Base-by-base conservation (phyloP, 148 eudicot species). In the Fagopyrum esculentum region DNA sequence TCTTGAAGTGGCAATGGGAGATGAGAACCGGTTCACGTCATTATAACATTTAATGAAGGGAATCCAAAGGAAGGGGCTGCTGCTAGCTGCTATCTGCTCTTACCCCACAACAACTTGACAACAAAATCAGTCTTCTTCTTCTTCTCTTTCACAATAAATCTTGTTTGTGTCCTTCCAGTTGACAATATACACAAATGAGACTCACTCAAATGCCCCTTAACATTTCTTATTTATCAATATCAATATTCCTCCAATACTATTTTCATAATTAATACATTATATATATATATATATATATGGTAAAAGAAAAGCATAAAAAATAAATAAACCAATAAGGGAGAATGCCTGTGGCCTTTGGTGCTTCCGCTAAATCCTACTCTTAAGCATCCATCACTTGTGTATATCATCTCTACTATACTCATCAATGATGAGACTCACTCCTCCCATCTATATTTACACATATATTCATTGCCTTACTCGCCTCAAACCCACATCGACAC, bases 401-500 rank as follows among this genome's bases (percentile, higher is more conserved):
- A 15, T 55, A 15, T 55, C n/a, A 11, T 11, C 6, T 30, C 46
- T 40, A 11, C 47, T 66, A 66, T 66, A 66, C 71, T 60, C 66
- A 9, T 22, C 35, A 60, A 26, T 43, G 70, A 64, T 3, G 66
- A 17, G 63, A 12, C 52, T 49, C 15, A 49, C 59, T 54, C 19
- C 59, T 19, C 7, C 64, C 29, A 19, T 63, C 69, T 30, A 30
- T 63, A 30, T 63, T 63, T 63, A 63, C 69, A 63, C 69, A 63
- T 11, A 30, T 59, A 59, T 59, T 8, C 30, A 8, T 35, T 63
- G 16, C 9, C 30, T 63, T 29, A 63, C 69, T 6, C n/a, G 35
- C 45, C 26, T 22, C 26, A 22, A 22, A 22, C 26, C 45, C 0
- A 12, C n/a, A 13, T 45, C 70, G 70, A 69, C 69, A 86, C 86